phyloP scores from a whole-genome alignment of 2,329 filamentous ascomycete species.

The Rhynchosporium secalis region DNA sequence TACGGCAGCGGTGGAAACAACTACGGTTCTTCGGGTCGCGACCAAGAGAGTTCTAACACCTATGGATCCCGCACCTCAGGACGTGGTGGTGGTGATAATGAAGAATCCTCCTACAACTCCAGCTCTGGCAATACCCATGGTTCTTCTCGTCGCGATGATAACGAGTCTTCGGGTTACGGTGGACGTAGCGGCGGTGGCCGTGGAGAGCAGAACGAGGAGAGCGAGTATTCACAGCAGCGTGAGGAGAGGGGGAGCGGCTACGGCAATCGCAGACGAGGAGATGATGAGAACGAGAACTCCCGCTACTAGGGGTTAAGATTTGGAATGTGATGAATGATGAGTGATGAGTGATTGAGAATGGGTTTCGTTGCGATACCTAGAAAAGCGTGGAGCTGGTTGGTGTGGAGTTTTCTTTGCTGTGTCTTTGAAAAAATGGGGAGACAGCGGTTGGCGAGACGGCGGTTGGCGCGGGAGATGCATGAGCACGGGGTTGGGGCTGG shows the following conservation, averaged over 20 bases:
- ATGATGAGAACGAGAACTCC: slow-evolving; percentile 12
- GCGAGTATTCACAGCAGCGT: slow-evolving; percentile 5
- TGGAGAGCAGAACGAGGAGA: slow-evolving; percentile 6
- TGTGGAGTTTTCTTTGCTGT: slow-evolving; percentile 6
- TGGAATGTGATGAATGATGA: not conserved
- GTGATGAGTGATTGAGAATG: not conserved
- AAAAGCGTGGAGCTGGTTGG: slow-evolving; percentile 8
- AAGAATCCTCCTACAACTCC: slow-evolving; percentile 1
- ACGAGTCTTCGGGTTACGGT: slow-evolving; percentile 10
- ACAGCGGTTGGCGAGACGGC: not conserved
- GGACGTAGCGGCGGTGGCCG: not conserved
- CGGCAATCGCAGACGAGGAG: slow-evolving; percentile 8
- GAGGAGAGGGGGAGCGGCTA: slow-evolving; percentile 6
- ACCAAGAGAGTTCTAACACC: not conserved
- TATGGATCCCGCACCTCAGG: slow-evolving; percentile 3
- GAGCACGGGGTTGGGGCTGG: no score
- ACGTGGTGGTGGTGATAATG: not conserved
- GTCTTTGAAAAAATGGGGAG: not conserved
- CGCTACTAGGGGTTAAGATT: slow-evolving; percentile 9
- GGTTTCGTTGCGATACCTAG: slow-evolving; percentile 10
- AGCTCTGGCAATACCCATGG: not conserved
- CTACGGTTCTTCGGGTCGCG: slow-evolving; percentile 4
- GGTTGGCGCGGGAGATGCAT: no score
- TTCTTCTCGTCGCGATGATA: slow-evolving; percentile 11
- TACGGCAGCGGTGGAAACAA: not conserved